phyloP scores from a whole-genome alignment of 441 rosid genomes.

The Croton laevigatus region DNA sequence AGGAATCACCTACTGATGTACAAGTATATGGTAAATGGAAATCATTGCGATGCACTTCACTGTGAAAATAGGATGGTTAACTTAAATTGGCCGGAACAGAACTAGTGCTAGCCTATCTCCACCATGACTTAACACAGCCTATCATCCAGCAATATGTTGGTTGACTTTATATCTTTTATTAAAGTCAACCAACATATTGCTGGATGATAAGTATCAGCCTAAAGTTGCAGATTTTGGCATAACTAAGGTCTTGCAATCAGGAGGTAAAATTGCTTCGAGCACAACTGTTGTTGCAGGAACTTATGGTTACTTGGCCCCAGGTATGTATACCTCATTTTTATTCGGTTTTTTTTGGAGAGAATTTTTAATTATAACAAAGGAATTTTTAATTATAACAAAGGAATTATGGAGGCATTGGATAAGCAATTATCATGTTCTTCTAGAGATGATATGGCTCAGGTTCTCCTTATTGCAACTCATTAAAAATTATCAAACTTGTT shows the following conservation, averaged over 20 bases:
- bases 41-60: constrained; percentile 84
- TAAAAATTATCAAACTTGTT: constrained; percentile 55
- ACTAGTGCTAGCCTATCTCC: constrained; percentile 91
- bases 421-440: neutral
- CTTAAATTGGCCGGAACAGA: constrained; percentile 79
- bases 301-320: constrained; percentile 89
- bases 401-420: neutral
- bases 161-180: no score
- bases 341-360: no score
- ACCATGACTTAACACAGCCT: constrained; percentile 70
- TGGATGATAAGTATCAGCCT: constrained; percentile 70
- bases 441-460: constrained; percentile 38
- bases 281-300: constrained; percentile 84
- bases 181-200: constrained; percentile 82
- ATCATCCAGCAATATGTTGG: constrained; percentile 86
- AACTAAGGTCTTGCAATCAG: constrained; percentile 84
- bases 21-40: constrained; percentile 90
- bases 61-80: constrained; percentile 33
- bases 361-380: no score
- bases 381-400: neutral
- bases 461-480: no score
- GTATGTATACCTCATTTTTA: no score
- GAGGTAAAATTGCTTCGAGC: constrained; percentile 80
- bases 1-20: constrained; percentile 55
- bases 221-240: constrained; percentile 93